Conservation (phyloP, 352 stramenopile species). For the Sclerospora graminicola region DNA sequence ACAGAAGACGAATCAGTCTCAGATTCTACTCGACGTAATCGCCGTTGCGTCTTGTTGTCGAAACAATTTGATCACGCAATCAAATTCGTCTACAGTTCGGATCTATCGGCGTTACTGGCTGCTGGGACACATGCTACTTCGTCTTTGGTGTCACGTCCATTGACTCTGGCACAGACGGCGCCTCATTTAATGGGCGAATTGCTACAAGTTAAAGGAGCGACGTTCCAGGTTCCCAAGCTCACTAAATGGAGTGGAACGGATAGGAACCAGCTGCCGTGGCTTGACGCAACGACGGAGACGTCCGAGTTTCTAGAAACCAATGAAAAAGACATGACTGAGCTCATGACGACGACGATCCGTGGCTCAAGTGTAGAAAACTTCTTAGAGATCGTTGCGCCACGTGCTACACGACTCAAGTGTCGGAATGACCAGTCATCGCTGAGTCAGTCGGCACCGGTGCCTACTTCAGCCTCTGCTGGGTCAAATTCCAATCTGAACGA, state of each 20-base stretch:
- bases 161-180: conserved; percentile 13
- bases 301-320: conserved; percentile 35
- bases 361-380: conserved; percentile 29
- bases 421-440: conserved; percentile 3
- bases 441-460: no score
- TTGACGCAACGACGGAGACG: conserved; percentile 17
- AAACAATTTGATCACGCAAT: conserved; percentile 67
- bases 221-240: conserved; percentile 37
- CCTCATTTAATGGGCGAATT: conserved; percentile 6
- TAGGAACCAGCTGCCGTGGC: conserved; percentile 46
- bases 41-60: conserved; percentile 43
- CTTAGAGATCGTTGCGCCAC: conserved; percentile 33
- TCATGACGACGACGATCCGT: conserved; percentile 33
- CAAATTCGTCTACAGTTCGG: conserved; percentile 53
- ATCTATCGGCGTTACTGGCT: conserved; percentile 41
- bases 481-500: no score
- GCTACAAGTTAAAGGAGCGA: conserved; percentile 9
- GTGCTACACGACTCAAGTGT: conserved; percentile 21
- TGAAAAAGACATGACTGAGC: conserved; percentile 39
- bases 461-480: no score
- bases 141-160: conserved; percentile 4
- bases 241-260: conserved; percentile 15
- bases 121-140: conserved; percentile 2
- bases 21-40: conserved; percentile 5
- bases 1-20: conserved; percentile 8